Evolutionary conservation across 2,329 filamentous ascomycete genomes (phyloP).

Genomic region (Albophoma yamanashiensis): DNA sequence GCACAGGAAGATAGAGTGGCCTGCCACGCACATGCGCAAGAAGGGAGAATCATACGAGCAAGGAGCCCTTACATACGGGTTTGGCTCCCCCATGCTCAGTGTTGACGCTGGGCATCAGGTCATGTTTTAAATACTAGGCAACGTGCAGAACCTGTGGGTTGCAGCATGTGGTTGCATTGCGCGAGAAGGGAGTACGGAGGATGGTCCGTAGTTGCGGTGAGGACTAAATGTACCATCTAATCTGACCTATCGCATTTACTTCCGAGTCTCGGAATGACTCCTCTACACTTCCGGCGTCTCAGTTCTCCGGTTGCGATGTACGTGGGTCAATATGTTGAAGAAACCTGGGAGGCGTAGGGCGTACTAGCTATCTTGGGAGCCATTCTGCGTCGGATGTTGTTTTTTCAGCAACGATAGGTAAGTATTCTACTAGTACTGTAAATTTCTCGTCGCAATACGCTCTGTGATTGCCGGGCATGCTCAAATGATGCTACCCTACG

Average conservation of each 20-base stretch:
- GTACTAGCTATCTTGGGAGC: no score
- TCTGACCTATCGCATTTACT: background rate
- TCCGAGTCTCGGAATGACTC: background rate
- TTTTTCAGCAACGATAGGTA: no score
- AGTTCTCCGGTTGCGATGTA: no score
- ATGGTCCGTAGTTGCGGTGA: background rate
- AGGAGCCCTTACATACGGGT: conserved; percentile 7
- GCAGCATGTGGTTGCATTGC: background rate
- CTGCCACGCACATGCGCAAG: conserved; percentile 10
- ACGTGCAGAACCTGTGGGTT: background rate
- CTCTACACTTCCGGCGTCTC: background rate
- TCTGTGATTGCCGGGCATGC: no score
- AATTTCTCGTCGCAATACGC: no score
- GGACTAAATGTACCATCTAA: background rate
- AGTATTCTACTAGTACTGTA: no score
- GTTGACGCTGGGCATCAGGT: conserved; percentile 8
- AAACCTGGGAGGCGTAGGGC: no score
- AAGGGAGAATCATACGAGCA: conserved; percentile 5
- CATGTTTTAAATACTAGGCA: conserved; percentile 1
- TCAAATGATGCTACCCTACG: no score
- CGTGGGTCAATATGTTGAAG: background rate
- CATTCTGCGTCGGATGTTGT: no score
- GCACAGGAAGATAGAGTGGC: conserved; percentile 8
- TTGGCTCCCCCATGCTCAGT: conserved; percentile 10
- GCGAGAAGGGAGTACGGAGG: background rate